Conservation (phyloP, 768 basidiomycete genomes). For the Mycena latifolia region DNA sequence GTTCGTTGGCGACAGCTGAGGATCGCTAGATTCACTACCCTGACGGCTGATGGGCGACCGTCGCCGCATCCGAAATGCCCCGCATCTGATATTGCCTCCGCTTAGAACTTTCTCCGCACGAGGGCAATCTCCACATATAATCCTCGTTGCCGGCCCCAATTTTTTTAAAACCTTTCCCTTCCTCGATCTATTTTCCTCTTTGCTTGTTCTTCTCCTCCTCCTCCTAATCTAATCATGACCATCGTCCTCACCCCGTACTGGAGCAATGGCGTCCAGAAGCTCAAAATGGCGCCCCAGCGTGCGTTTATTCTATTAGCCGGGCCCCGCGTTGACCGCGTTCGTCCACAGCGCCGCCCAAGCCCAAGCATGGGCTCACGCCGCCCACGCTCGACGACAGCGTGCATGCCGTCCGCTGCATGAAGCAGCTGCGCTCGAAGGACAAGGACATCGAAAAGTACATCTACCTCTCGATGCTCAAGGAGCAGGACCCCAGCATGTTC, state of each 20-base stretch:
- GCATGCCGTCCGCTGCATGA: conserved; percentile 70
- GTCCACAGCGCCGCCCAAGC: conserved; percentile 53
- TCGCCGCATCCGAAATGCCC: background rate
- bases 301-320: conserved; percentile 40
- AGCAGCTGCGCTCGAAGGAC: conserved; percentile 82
- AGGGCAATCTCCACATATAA: background rate
- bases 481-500: conserved; percentile 80
- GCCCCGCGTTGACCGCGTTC: conserved; percentile 9
- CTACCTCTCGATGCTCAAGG: conserved; percentile 81
- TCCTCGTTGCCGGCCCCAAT: background rate
- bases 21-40: too few relatives aligned
- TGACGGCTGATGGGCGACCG: too few relatives aligned
- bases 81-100: conserved; percentile 1
- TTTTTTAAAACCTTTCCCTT: background rate
- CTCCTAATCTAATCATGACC: conserved; percentile 67
- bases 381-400: conserved; percentile 64
- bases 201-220: conserved; percentile 6
- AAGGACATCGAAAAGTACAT: conserved; percentile 87
- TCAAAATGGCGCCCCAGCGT: conserved; percentile 73
- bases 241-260: conserved; percentile 79
- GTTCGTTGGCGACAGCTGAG: conserved; percentile 11
- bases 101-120: too few relatives aligned
- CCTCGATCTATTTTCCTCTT: conserved; percentile 9
- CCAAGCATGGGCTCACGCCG: conserved; percentile 70
- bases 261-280: conserved; percentile 77